Percentiles rank a stretch among this genome's conserved stretches.
phyloP scores from a whole-genome alignment of 352 stramenopile genomes.

The Globisporangium okanoganense region DNA sequence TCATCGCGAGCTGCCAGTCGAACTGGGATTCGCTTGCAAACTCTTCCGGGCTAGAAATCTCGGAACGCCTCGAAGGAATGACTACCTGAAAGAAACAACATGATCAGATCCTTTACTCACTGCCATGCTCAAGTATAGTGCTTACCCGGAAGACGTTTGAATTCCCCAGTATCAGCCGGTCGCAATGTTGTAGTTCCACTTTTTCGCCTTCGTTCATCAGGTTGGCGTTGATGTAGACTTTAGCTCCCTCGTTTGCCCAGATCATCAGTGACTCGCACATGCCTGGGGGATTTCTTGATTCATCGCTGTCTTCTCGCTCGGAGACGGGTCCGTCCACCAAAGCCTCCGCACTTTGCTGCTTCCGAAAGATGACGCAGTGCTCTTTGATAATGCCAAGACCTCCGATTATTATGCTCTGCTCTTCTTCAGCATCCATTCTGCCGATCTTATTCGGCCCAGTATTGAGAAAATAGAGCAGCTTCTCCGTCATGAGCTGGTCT shows the following conservation, averaged over 20 bases:
- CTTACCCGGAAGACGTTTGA: conserved; percentile 70
- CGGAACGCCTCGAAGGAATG: conserved; percentile 37
- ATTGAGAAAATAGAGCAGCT: conserved; percentile 78
- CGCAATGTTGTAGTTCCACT: conserved; percentile 45
- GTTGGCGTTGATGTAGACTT: conserved; percentile 75
- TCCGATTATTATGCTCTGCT: conserved; percentile 75
- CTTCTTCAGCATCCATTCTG: conserved; percentile 51
- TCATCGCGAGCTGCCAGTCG: conserved; percentile 77
- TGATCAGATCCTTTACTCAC: background rate
- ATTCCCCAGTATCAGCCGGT: conserved; percentile 73
- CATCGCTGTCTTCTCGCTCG: conserved; percentile 5
- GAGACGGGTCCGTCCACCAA: background rate
- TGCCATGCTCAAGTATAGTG: background rate
- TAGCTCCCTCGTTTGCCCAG: conserved; percentile 30
- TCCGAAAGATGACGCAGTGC: conserved; percentile 49
- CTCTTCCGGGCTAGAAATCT: conserved; percentile 23
- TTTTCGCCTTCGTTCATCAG: conserved; percentile 32
- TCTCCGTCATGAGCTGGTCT: conserved; percentile 84
- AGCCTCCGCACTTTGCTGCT: background rate
- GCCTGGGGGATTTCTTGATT: background rate
- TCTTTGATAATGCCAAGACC: conserved; percentile 78
- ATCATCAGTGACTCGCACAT: conserved; percentile 26
- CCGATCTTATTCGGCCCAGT: conserved; percentile 56
- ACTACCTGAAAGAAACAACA: conserved; percentile 28
- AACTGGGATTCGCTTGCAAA: conserved; percentile 45